These are phyloP conservation scores for Pichia kluyveri DNA, from an alignment of 805 yeast genomes.

Conservation along the genomic window DNA sequence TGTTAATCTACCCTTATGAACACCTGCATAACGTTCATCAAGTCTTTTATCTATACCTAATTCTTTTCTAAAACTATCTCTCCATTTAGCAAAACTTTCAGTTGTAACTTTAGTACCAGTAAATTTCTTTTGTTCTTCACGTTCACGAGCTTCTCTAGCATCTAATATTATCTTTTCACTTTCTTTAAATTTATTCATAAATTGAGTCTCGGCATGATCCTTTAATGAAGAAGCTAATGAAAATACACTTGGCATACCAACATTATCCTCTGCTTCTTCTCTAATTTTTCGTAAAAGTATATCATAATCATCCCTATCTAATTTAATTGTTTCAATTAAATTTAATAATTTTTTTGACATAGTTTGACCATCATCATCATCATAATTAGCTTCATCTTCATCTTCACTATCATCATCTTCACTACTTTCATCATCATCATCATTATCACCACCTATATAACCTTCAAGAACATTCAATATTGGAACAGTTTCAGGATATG, in stretches of 20 bases:
- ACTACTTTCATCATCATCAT: conserved; percentile 27
- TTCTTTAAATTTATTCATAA: conserved; percentile 44
- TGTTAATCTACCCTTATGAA: conserved; percentile 70
- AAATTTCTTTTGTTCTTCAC: conserved; percentile 82
- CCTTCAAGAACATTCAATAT: conserved; percentile 29
- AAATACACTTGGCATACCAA: conserved; percentile 91
- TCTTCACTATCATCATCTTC: conserved; percentile 40
- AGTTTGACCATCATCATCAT: conserved; percentile 16
- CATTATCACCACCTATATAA: conserved; percentile 18
- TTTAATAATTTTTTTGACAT: conserved; percentile 33
- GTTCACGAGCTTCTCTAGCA: conserved; percentile 55
- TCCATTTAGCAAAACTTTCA: conserved; percentile 70
- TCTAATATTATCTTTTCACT: conserved; percentile 53
- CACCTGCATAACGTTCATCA: conserved; percentile 38
- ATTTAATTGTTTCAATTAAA: conserved; percentile 49
- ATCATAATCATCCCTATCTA: conserved; percentile 40
- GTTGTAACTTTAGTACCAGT: conserved; percentile 82
- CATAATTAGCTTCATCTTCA: conserved; percentile 34
- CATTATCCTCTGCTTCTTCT: conserved; percentile 62
- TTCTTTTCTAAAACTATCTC: conserved; percentile 60
- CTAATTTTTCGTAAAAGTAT: conserved; percentile 31
- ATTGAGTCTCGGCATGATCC: conserved; percentile 68
- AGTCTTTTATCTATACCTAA: conserved; percentile 58
- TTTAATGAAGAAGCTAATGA: conserved; percentile 69
- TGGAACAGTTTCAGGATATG: conserved; percentile 79